Evolutionary conservation across 108 stramenopile species (phyloP).

Genomic region (Cyclotella cryptica): DNA sequence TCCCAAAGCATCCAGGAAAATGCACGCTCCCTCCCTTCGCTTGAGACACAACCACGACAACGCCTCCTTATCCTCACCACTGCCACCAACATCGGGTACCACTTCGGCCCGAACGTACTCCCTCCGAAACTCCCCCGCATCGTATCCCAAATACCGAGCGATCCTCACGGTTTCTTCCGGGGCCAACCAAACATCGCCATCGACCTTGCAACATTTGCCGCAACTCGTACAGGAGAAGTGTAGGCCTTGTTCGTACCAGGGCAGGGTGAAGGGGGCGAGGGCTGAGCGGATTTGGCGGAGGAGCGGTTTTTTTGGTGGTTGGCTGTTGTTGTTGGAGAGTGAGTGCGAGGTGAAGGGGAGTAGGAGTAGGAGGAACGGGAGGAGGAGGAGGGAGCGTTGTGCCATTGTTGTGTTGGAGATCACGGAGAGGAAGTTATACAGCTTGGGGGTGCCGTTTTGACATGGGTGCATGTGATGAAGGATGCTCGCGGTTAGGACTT

Average conservation of each 20-base stretch:
- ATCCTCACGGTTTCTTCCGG: constrained; percentile 55
- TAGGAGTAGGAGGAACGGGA: too few relatives aligned
- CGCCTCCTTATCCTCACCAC: too few relatives aligned
- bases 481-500: too few relatives aligned
- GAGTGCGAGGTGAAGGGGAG: too few relatives aligned
- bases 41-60: constrained; percentile 57
- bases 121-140: constrained; percentile 18
- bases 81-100: constrained; percentile 11
- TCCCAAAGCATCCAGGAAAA: constrained; percentile 45
- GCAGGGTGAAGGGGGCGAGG: constrained; percentile 26
- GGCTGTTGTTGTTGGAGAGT: too few relatives aligned
- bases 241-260: constrained; percentile 48
- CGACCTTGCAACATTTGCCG: constrained; percentile 74
- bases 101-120: constrained; percentile 32
- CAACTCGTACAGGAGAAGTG: constrained; percentile 62
- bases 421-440: too few relatives aligned
- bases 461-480: too few relatives aligned
- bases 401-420: too few relatives aligned
- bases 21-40: constrained; percentile 39
- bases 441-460: too few relatives aligned
- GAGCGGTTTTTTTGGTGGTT: constrained; percentile 13
- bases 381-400: too few relatives aligned
- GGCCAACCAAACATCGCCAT: constrained; percentile 67
- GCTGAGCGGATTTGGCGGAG: constrained; percentile 29
- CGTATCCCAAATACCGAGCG: constrained; percentile 26